These are phyloP conservation scores for Pyricularia sp. DNA, from an alignment of 2,329 filamentous ascomycete species.

Conservation along the genomic window DNA sequence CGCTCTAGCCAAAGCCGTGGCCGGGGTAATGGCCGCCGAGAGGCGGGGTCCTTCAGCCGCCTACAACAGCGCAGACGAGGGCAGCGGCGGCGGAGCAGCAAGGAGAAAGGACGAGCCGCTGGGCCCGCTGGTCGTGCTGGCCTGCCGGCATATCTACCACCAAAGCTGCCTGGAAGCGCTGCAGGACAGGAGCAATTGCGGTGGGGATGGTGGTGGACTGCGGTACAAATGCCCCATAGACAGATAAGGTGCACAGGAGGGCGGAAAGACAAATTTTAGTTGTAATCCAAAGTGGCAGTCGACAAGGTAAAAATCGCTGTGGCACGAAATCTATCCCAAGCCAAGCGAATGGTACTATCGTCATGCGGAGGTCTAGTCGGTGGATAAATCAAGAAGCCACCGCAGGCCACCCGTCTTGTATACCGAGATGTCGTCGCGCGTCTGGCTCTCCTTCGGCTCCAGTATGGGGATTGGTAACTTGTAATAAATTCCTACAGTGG, in stretches of 20 bases:
- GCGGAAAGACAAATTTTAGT: not conserved
- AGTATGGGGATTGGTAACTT: not conserved
- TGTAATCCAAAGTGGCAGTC: not conserved
- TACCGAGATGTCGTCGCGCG: not conserved
- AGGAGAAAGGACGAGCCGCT: constrained; percentile 33
- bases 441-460: not conserved
- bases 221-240: constrained; percentile 46
- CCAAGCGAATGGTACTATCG: not conserved
- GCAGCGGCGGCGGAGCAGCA: constrained; percentile 21
- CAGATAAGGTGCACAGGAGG: constrained; percentile 16
- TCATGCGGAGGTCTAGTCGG: not conserved
- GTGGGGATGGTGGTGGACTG: constrained; percentile 25
- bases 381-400: not conserved
- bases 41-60: not conserved
- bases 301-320: not conserved
- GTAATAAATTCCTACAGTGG: not conserved
- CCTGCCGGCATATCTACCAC: constrained; percentile 60
- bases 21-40: not conserved
- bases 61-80: constrained; percentile 6
- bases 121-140: constrained; percentile 53
- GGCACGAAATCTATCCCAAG: not conserved
- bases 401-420: not conserved
- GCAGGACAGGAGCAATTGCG: constrained; percentile 36
- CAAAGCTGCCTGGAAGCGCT: constrained; percentile 54
- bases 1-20: constrained; percentile 20